A percentile compares a stretch with the other conserved stretches of the same genome.
Conservation (phyloP, 192 early-diverging fungal species). For the Haplosporangium gracile region DNA sequence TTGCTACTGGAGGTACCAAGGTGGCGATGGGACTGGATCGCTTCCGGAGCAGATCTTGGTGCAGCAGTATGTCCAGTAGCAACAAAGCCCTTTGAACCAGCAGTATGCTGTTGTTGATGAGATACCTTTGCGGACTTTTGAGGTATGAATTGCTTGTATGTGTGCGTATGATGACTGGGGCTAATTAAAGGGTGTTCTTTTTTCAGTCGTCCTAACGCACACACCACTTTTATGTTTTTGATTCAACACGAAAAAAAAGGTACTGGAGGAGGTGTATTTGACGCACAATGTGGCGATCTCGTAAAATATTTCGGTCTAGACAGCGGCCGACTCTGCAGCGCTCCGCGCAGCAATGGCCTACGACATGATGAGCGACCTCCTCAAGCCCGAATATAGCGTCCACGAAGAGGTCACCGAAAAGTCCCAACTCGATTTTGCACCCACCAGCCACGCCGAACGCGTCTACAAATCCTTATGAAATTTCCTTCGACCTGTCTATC, state of each 20-base stretch:
- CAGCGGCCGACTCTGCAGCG: constrained; percentile 18
- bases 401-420: background rate
- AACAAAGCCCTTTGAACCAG: background rate
- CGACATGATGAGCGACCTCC: constrained; percentile 28
- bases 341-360: constrained; percentile 13
- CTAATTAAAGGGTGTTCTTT: background rate
- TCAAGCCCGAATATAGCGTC: constrained; percentile 18
- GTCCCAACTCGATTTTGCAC: constrained; percentile 7
- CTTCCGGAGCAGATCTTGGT: background rate
- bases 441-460: constrained; percentile 9
- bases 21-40: background rate
- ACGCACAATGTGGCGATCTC: constrained; percentile 22
- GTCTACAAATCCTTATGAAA: constrained; percentile 35
- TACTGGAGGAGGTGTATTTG: background rate
- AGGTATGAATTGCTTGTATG: background rate
- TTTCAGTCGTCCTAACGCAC: too few species aligned
- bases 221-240: background rate
- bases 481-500: constrained; percentile 11
- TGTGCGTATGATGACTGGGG: too few species aligned
- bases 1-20: background rate
- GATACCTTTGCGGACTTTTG: background rate
- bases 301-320: constrained; percentile 18
- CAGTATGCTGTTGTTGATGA: too few species aligned
- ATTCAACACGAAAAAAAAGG: background rate
- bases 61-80: background rate